phyloP scores from a whole-genome alignment of 2,329 filamentous ascomycete species.

The Sclerotinia trifoliorum region DNA sequence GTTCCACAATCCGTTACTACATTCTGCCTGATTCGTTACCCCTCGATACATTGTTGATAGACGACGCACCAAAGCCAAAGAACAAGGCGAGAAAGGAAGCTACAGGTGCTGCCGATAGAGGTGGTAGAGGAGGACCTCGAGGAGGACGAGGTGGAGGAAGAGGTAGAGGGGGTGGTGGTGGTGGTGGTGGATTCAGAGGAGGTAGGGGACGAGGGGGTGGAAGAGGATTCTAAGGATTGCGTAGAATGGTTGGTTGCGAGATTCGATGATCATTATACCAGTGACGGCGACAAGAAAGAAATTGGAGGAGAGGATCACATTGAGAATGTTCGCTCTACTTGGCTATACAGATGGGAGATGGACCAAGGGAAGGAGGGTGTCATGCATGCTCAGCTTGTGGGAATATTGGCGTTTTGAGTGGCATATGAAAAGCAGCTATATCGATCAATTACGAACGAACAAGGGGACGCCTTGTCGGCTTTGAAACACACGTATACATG shows the following conservation, averaged over 20 bases:
- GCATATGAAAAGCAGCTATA: conserved; percentile 26
- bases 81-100: conserved; percentile 98
- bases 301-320: neutral
- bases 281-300: conserved; percentile 3
- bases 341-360: conserved; percentile 7
- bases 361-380: conserved; percentile 13
- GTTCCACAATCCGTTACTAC: conserved; percentile 93
- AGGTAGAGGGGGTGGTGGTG: conserved; percentile 43
- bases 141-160: conserved; percentile 54
- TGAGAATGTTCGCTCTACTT: conserved; percentile 11
- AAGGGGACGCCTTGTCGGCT: conserved; percentile 13
- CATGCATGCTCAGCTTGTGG: conserved; percentile 19
- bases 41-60: conserved; percentile 90
- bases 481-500: neutral
- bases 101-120: conserved; percentile 49
- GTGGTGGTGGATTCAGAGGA: conserved; percentile 50
- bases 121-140: conserved; percentile 46
- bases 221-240: conserved; percentile 38
- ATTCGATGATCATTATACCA: conserved; percentile 15
- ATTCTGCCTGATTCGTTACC: conserved; percentile 95
- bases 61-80: conserved; percentile 97
- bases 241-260: neutral
- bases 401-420: conserved; percentile 29
- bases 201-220: conserved; percentile 51
- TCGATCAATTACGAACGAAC: conserved; percentile 17